These are phyloP conservation scores for Fusarium succisae DNA, from an alignment of 2,329 filamentous ascomycete genomes.

Conservation along the genomic window DNA sequence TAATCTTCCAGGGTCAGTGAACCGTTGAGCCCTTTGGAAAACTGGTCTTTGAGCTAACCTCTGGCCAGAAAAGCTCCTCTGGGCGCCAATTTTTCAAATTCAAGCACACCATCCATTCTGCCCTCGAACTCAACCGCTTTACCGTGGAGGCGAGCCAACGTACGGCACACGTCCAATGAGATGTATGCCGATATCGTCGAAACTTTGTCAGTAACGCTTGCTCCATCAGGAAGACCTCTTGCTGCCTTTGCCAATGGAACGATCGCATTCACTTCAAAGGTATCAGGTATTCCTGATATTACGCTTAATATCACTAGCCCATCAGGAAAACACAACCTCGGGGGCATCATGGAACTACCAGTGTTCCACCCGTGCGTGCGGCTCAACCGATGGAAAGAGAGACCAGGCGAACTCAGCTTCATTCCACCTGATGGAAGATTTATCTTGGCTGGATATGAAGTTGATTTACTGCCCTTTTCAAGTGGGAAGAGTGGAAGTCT, in stretches of 20 bases:
- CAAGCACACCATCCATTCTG: constrained; percentile 52
- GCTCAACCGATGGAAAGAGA: constrained; percentile 87
- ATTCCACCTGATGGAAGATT: constrained; percentile 95
- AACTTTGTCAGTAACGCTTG: constrained; percentile 85
- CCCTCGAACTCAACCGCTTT: constrained; percentile 65
- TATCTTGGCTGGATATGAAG: constrained; percentile 92
- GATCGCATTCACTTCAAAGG: constrained; percentile 93
- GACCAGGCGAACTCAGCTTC: constrained; percentile 92
- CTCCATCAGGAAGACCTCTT: constrained; percentile 87
- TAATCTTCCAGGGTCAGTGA: constrained; percentile 75
- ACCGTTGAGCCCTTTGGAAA: not conserved
- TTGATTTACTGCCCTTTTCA: constrained; percentile 82
- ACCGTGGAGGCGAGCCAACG: constrained; percentile 91
- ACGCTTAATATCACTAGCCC: constrained; percentile 81
- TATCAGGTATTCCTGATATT: constrained; percentile 94
- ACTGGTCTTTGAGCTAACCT: constrained; percentile 14
- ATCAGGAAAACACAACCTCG: constrained; percentile 80
- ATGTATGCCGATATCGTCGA: constrained; percentile 97
- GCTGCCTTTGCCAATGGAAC: constrained; percentile 90
- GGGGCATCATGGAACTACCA: constrained; percentile 81
- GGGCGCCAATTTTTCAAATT: constrained; percentile 50
- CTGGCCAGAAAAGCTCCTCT: constrained; percentile 53
- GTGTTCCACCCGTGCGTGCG: constrained; percentile 97
- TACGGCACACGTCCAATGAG: constrained; percentile 96
- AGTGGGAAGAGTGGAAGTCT: constrained; percentile 64